These are phyloP conservation scores for Sporopachydermia lactativora DNA, from an alignment of 805 yeast genomes.

Conservation along the genomic window DNA sequence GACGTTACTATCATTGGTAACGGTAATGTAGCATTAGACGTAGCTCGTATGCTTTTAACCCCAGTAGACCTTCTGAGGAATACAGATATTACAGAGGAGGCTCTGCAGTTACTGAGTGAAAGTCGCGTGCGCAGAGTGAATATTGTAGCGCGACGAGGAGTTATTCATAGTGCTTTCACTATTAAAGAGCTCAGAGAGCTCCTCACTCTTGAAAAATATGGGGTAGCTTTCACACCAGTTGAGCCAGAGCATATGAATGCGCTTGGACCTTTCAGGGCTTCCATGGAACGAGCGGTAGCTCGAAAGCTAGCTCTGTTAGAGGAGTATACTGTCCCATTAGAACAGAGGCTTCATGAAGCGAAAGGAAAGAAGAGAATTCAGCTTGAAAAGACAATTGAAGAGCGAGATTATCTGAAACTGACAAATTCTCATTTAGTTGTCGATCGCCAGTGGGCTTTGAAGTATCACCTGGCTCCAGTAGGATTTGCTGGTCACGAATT, in stretches of 20 bases:
- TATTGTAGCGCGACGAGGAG: conserved; percentile 78
- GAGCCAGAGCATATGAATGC: conserved; percentile 22
- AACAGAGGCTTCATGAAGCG: conserved; percentile 9
- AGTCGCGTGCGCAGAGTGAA: conserved; percentile 50
- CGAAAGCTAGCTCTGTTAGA: conserved; percentile 51
- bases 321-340: conserved; percentile 29
- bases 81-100: conserved; percentile 62
- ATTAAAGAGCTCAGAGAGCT: conserved; percentile 86
- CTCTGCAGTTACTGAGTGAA: conserved; percentile 35
- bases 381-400: conserved; percentile 5
- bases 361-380: conserved; percentile 3
- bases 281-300: conserved; percentile 40
- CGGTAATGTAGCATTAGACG: conserved; percentile 92
- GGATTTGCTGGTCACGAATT: conserved; percentile 25
- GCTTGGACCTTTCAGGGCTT: conserved; percentile 17
- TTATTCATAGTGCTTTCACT: conserved; percentile 76
- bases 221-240: conserved; percentile 32
- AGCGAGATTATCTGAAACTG: conserved; percentile 5
- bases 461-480: conserved; percentile 55
- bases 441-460: conserved; percentile 44
- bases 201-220: conserved; percentile 39
- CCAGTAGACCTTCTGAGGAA: conserved; percentile 39
- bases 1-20: conserved; percentile 82
- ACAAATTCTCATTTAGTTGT: conserved; percentile 3
- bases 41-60: conserved; percentile 65